phyloP scores from a whole-genome alignment of 345 rosid species.

The Arabidopsis arenosa region DNA sequence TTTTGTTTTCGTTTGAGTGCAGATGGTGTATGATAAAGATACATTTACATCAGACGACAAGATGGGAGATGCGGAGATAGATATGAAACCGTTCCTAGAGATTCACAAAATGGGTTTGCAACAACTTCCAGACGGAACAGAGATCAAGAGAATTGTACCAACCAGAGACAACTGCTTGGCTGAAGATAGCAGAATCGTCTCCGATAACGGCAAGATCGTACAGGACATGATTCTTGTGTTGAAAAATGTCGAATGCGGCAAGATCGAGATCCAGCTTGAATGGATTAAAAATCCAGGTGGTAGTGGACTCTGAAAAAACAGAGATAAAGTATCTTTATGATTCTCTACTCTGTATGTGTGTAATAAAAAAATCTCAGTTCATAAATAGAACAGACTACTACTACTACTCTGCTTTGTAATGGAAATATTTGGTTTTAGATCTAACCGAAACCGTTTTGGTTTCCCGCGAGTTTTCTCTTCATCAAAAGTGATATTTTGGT shows the following conservation, averaged over 20 bases:
- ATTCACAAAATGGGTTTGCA: slow-evolving; percentile 50
- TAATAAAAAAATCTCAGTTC: neutral
- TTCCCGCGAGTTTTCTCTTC: slow-evolving; percentile 36
- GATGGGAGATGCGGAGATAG: slow-evolving; percentile 86
- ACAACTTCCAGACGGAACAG: slow-evolving; percentile 59
- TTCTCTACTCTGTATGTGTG: neutral
- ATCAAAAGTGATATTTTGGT: no score
- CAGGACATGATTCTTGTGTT: slow-evolving; percentile 68
- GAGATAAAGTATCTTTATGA: neutral
- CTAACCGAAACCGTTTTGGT: slow-evolving; percentile 24
- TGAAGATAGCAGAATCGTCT: slow-evolving; percentile 60
- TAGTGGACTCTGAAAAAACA: slow-evolving; percentile 38
- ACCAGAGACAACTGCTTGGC: slow-evolving; percentile 54
- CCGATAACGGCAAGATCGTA: slow-evolving; percentile 53
- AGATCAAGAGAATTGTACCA: slow-evolving; percentile 56
- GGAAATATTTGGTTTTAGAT: slow-evolving; percentile 11
- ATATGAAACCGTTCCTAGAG: slow-evolving; percentile 58
- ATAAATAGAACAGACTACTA: slow-evolving; percentile 25
- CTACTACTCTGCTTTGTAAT: slow-evolving; percentile 30
- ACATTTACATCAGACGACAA: slow-evolving; percentile 68
- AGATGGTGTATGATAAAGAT: slow-evolving; percentile 83
- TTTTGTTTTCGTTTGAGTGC: neutral
- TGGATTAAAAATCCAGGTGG: slow-evolving; percentile 64
- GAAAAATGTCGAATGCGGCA: slow-evolving; percentile 63
- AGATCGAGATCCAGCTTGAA: slow-evolving; percentile 68